Evolutionary conservation across 306 rosid species (phyloP).

Genomic region (Elaeagnus macrophylla): DNA sequence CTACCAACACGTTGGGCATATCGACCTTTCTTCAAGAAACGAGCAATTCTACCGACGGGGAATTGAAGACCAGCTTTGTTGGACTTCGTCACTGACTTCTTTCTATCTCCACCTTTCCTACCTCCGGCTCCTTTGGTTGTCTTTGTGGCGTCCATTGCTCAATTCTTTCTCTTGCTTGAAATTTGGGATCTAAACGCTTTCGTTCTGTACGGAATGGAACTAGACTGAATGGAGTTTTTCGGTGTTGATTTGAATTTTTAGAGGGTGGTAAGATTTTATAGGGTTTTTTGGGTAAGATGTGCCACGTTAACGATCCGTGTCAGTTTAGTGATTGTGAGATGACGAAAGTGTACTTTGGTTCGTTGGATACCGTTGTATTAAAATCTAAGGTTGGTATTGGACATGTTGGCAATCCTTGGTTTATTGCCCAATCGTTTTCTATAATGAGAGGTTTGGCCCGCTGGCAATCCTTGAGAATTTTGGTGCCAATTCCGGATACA

Average conservation of each 20-base stretch:
- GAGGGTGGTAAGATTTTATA: conserved; percentile 14
- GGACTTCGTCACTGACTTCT: conserved; percentile 61
- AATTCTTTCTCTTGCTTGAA: not conserved
- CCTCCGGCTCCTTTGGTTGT: conserved; percentile 44
- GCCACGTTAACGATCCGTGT: conserved; percentile 4
- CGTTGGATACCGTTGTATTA: too few species aligned
- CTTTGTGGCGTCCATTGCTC: conserved; percentile 31
- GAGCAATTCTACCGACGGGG: conserved; percentile 63
- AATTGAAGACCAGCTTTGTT: conserved; percentile 74
- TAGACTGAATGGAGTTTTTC: not conserved
- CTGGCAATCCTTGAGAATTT: too few species aligned
- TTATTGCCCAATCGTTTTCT: not conserved
- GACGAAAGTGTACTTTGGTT: too few species aligned
- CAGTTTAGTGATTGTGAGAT: too few species aligned
- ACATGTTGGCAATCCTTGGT: conserved; percentile 27
- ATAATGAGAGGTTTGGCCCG: too few species aligned
- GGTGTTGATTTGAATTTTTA: not conserved
- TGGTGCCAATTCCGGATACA: too few species aligned
- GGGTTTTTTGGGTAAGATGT: not conserved
- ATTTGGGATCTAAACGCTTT: too few species aligned
- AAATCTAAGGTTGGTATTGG: too few species aligned
- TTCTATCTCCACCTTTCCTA: conserved; percentile 42
- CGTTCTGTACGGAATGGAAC: not conserved
- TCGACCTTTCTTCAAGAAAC: conserved; percentile 55
- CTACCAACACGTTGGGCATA: conserved; percentile 50